Conservation (phyloP, 345 rosid species). For the Salix viminalis region DNA sequence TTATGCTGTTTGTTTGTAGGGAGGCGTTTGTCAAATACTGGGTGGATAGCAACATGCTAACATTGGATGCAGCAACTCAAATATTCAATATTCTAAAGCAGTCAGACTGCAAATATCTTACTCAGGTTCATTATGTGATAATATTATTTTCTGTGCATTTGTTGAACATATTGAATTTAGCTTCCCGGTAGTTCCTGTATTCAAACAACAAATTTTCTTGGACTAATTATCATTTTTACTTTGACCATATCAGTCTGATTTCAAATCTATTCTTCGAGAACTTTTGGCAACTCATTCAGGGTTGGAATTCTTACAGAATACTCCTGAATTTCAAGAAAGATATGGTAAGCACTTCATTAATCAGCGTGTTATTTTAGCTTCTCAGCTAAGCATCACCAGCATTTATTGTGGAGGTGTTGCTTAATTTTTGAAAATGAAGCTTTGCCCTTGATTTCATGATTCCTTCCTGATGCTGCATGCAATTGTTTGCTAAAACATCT, state of each 20-base stretch:
- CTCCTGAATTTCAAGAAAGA: slow-evolving; percentile 90
- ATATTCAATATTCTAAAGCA: slow-evolving; percentile 66
- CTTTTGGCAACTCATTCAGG: slow-evolving; percentile 83
- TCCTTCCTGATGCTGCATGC: neutral
- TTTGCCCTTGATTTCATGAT: neutral
- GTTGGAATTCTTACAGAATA: slow-evolving; percentile 61
- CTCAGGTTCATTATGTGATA: slow-evolving; percentile 50
- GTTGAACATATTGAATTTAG: neutral
- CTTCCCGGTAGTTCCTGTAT: slow-evolving; percentile 1
- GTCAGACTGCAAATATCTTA: slow-evolving; percentile 60
- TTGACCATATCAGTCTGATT: slow-evolving; percentile 55
- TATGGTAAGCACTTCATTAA: slow-evolving; percentile 48
- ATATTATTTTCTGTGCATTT: neutral
- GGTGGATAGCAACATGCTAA: slow-evolving; percentile 66
- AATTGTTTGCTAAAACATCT: neutral
- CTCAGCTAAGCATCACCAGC: neutral
- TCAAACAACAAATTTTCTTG: slow-evolving; percentile 1
- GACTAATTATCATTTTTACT: neutral
- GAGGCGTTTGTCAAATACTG: slow-evolving; percentile 68
- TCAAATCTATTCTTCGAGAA: slow-evolving; percentile 72
- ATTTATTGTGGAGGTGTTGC: neutral
- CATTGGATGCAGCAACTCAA: slow-evolving; percentile 62
- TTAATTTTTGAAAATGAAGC: neutral
- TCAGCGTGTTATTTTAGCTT: neutral
- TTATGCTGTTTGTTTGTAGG: slow-evolving; percentile 36